Evolutionary conservation across 2,329 filamentous ascomycete species (phyloP).

Genomic region (Shiraia sp.): DNA sequence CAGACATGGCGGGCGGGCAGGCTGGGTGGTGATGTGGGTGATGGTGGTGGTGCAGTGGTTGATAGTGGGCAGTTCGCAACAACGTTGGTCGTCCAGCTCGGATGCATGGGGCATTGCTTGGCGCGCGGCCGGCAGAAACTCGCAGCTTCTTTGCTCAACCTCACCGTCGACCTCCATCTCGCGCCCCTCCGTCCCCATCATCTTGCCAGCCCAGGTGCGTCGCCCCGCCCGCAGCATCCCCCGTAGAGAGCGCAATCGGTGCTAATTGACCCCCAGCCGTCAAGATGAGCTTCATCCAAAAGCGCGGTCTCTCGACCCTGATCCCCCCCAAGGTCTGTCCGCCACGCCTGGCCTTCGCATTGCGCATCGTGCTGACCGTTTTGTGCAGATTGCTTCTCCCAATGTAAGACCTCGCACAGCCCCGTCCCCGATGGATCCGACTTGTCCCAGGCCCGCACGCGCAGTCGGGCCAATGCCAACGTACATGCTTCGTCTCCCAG

Average conservation of each 20-base stretch:
- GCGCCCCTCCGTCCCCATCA: conserved; percentile 40
- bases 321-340: conserved; percentile 92
- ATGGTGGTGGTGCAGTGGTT: conserved; percentile 6
- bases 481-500: too few relatives aligned
- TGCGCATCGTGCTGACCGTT: conserved; percentile 42
- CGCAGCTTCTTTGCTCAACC: conserved; percentile 37
- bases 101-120: conserved; percentile 11
- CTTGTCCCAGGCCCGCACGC: conserved; percentile 7
- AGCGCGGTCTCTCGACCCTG: conserved; percentile 93
- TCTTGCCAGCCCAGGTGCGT: conserved; percentile 44
- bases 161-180: conserved; percentile 35
- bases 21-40: conserved; percentile 15
- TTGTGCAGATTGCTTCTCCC: conserved; percentile 74
- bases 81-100: too few relatives aligned
- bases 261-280: conserved; percentile 46
- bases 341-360: conserved; percentile 10
- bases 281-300: conserved; percentile 91
- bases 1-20: conserved; percentile 43
- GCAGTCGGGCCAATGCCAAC: too few relatives aligned
- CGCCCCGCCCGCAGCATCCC: conserved; percentile 8
- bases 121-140: conserved; percentile 30
- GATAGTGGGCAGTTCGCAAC: too few relatives aligned
- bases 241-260: conserved; percentile 32
- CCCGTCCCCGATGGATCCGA: conserved; percentile 13
- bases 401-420: conserved; percentile 64